phyloP scores from a whole-genome alignment of 768 basidiomycete species.

The Tulasnella sp. region DNA sequence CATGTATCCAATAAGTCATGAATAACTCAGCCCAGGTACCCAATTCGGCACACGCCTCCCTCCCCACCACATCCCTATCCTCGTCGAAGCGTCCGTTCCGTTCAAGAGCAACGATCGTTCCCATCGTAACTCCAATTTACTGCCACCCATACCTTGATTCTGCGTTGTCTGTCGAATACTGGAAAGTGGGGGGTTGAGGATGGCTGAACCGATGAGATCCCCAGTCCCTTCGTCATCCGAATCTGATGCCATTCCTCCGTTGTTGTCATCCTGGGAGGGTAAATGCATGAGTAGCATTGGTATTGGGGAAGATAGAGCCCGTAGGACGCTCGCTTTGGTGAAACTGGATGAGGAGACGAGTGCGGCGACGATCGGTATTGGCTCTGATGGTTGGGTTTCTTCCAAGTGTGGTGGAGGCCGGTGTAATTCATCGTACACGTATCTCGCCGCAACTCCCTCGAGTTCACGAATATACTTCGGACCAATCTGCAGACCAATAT shows the following conservation, averaged over 20 bases:
- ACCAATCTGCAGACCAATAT: constrained; percentile 30
- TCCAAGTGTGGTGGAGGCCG: neutral
- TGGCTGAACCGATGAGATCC: constrained; percentile 37
- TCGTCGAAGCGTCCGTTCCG: constrained; percentile 21
- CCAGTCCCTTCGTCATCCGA: constrained; percentile 6
- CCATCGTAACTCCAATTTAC: constrained; percentile 53
- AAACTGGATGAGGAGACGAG: constrained; percentile 76
- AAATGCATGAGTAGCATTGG: constrained; percentile 75
- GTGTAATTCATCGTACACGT: constrained; percentile 24
- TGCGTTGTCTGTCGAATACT: no score
- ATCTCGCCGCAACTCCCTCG: constrained; percentile 71
- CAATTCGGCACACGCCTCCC: constrained; percentile 25
- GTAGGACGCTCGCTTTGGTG: constrained; percentile 55
- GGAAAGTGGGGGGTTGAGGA: constrained; percentile 61
- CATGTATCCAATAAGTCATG: no score
- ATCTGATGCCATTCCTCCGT: constrained; percentile 4
- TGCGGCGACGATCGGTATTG: constrained; percentile 45
- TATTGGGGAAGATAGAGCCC: constrained; percentile 61
- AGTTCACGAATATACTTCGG: constrained; percentile 79
- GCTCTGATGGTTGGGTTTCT: neutral
- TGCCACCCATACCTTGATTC: constrained; percentile 46
- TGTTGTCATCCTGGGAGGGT: constrained; percentile 31
- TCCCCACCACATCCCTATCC: constrained; percentile 38
- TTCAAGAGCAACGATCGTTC: constrained; percentile 31
- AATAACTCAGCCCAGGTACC: constrained; percentile 17